Evolutionary conservation across 441 rosid genomes (phyloP).

Genomic region (Erodium moschatum): DNA sequence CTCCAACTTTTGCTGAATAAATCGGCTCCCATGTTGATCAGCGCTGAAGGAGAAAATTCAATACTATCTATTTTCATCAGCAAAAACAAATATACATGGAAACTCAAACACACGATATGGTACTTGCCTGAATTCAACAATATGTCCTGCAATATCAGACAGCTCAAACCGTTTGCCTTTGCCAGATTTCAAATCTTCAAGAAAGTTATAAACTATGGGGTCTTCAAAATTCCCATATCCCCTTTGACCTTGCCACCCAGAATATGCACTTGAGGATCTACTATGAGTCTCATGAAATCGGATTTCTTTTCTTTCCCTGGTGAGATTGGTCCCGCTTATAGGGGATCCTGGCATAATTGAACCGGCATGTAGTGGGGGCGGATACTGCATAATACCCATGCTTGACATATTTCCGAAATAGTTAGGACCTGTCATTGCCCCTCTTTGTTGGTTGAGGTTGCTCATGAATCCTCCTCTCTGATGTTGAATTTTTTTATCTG

Average conservation of each 20-base stretch:
- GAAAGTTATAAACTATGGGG: conserved; percentile 39
- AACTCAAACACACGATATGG: conserved; percentile 9
- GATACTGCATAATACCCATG: conserved; percentile 45
- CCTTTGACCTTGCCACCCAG: conserved; percentile 47
- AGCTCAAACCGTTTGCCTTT: conserved; percentile 58
- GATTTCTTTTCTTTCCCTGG: conserved; percentile 29
- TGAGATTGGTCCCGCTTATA: conserved; percentile 20
- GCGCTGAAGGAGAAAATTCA: conserved; percentile 37
- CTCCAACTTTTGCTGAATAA: conserved; percentile 71
- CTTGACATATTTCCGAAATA: conserved; percentile 32
- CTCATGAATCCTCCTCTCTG: conserved; percentile 29
- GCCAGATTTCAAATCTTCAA: conserved; percentile 66
- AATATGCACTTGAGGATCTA: conserved; percentile 30
- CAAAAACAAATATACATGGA: too few relatives aligned
- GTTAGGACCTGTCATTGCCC: conserved; percentile 27
- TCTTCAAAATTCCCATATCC: conserved; percentile 34
- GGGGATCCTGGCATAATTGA: conserved; percentile 40
- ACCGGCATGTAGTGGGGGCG: conserved; percentile 31
- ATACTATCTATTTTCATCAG: conserved; percentile 11
- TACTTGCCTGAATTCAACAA: conserved; percentile 63
- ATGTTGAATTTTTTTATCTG: conserved; percentile 27
- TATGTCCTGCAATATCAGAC: conserved; percentile 55
- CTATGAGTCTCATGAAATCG: conserved; percentile 26
- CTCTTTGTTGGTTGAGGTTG: conserved; percentile 26
- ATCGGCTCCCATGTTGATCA: conserved; percentile 77